Evolutionary conservation across 1,139 yeast genomes (phyloP), one percentile per base, ranked within the genome.

Genomic region (Lodderomyces pseudojiufengensis): DNA sequence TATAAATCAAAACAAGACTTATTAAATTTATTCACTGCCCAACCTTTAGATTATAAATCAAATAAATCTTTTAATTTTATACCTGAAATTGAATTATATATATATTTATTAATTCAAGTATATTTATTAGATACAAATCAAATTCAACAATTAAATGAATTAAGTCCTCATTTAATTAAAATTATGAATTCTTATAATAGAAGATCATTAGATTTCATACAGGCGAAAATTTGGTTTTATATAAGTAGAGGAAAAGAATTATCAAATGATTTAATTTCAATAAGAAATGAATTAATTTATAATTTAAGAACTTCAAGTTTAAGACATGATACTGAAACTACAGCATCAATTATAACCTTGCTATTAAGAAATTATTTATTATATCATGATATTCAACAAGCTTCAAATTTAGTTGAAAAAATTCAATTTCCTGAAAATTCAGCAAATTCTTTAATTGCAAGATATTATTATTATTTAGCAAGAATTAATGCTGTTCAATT

Each of bases 221-320:
- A 81, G 45, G 94, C 97, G 10, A 92, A 90, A 59, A 73, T 85
- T 44, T 94, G 98, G 97, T 94, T 90, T 57, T 92, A 87, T 63
- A 76, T 87, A 47, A 75, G 83, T 32, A 77, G 95, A 59, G 77
- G 90, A 4, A 78, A 80, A 47, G 98, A 92, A 63, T 63, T 81
- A 42, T 55, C 67, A 29, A 73, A 73, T 33, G 81, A 81, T 48
- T 64, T 80, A 40, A 65, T 71, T 36, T 63, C 77, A n/a, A 68
- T 86, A 37, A 79, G 95, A 52, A 76, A 86, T 6, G 79, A 73
- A 32, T 69, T 92, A 54, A 75, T 87, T 56, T 65, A 71, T 27
- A 86, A 85, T 12, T 73, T 92, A 54, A 79, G 97, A 62, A 84
- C 95, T 3, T 90, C 97, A 3, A 81, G 95, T 18, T 75, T 94